Conservation (phyloP, 306 rosid species). For the barrel medic (Medicago truncatula) region DNA sequence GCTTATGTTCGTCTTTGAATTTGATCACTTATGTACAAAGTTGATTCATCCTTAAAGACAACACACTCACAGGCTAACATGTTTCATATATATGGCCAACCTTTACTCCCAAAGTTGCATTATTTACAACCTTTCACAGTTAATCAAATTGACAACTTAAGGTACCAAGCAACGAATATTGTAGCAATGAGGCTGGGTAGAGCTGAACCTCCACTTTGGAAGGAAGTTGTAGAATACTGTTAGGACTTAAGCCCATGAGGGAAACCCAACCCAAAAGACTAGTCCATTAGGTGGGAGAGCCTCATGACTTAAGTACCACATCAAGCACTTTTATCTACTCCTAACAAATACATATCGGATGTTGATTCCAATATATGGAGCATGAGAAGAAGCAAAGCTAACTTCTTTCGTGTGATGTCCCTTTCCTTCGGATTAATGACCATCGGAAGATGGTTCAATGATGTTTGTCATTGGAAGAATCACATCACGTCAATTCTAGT, state of each 20-base stretch:
- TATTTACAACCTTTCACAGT: slow-evolving; percentile 81
- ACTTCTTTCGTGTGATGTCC: slow-evolving; percentile 87
- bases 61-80: slow-evolving; percentile 67
- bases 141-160: slow-evolving; percentile 75
- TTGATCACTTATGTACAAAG: too few species aligned
- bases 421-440: slow-evolving; percentile 62
- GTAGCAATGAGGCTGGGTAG: slow-evolving; percentile 72
- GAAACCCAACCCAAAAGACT: too few species aligned
- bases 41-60: too few species aligned
- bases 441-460: slow-evolving; percentile 63
- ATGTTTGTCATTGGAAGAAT: slow-evolving; percentile 85
- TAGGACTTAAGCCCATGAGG: too few species aligned
- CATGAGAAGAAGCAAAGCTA: slow-evolving; percentile 92
- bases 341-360: slow-evolving; percentile 84
- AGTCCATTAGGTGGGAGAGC: too few species aligned
- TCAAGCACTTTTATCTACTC: too few species aligned
- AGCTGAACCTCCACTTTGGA: slow-evolving; percentile 87
- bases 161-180: slow-evolving; percentile 82
- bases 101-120: slow-evolving; percentile 91
- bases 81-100: slow-evolving; percentile 71
- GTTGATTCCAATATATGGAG: slow-evolving; percentile 91
- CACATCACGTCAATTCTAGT: slow-evolving; percentile 71
- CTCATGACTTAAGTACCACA: too few species aligned
- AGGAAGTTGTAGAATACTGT: slow-evolving; percentile 89
- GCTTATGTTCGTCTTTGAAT: too few species aligned